phyloP scores from a whole-genome alignment of 176 grass and related monocot species.

The Paspalum vaginatum region DNA sequence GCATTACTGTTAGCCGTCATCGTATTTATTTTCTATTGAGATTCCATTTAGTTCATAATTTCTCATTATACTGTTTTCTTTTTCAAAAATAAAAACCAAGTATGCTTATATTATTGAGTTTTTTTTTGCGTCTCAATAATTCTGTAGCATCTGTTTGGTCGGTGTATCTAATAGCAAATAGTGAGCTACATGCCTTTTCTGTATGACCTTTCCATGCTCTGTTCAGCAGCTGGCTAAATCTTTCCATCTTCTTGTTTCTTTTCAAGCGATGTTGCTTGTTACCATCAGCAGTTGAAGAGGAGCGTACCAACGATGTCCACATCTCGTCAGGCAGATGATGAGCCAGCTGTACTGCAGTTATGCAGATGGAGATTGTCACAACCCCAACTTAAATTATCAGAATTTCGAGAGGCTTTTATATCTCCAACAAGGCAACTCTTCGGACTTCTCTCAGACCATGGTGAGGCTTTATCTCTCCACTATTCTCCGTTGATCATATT shows the following conservation, averaged over 20 bases:
- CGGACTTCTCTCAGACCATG: constrained; percentile 61
- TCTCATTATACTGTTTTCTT: not conserved
- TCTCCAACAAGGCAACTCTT: constrained; percentile 72
- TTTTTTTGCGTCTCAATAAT: not conserved
- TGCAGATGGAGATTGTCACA: constrained; percentile 59
- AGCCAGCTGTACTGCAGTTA: constrained; percentile 71
- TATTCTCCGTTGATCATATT: constrained; percentile 35
- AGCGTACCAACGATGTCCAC: constrained; percentile 42
- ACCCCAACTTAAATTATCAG: constrained; percentile 60
- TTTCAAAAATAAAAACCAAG: not conserved
- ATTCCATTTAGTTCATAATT: not conserved
- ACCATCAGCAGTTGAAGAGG: constrained; percentile 44
- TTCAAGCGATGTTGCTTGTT: constrained; percentile 49
- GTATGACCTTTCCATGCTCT: not conserved
- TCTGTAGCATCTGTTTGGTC: constrained; percentile 16
- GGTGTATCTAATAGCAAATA: not conserved
- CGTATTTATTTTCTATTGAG: not conserved
- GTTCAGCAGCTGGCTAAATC: constrained; percentile 19
- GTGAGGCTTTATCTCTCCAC: constrained; percentile 55
- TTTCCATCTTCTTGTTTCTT: constrained; percentile 5
- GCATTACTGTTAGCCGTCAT: not conserved
- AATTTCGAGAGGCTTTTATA: constrained; percentile 84
- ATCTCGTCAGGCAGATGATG: constrained; percentile 57
- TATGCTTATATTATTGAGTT: constrained; percentile 2
- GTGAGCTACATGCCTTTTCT: constrained; percentile 15